phyloP scores from a whole-genome alignment of 768 basidiomycete species.

The Lactarius sp. region DNA sequence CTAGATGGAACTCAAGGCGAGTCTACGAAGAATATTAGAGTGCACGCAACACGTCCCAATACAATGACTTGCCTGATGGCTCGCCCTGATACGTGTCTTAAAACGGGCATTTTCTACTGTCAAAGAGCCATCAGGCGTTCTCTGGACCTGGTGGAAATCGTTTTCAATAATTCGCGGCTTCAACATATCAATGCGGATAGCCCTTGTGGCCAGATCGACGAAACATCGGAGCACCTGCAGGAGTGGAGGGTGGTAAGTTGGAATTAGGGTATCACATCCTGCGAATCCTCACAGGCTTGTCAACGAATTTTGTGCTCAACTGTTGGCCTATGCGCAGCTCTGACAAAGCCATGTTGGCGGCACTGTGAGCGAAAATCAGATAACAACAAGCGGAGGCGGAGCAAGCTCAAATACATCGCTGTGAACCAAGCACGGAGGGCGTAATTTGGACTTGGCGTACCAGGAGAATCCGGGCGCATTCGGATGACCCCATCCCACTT shows the following conservation, averaged over 20 bases:
- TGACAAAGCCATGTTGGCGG: not conserved
- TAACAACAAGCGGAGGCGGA: not conserved
- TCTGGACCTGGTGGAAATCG: slow-evolving; percentile 3
- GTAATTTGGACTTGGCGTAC: not conserved
- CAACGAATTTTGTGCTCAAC: not conserved
- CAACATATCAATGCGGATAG: not conserved
- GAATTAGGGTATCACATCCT: not conserved
- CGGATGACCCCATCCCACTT: slow-evolving; percentile 5
- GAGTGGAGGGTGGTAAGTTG: not conserved
- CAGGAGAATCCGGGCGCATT: not conserved
- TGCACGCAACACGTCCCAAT: not conserved
- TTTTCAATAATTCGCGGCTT: slow-evolving; percentile 6
- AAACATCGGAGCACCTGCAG: not conserved
- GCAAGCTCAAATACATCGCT: slow-evolving; percentile 7
- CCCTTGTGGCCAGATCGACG: not conserved
- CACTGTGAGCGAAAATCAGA: not conserved
- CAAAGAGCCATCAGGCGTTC: not conserved
- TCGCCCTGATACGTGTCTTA: slow-evolving; percentile 14
- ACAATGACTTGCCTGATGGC: not conserved
- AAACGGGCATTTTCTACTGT: slow-evolving; percentile 9
- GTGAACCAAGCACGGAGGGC: slow-evolving; percentile 21
- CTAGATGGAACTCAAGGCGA: not conserved
- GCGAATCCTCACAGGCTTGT: not conserved
- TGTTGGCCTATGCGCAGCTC: not conserved
- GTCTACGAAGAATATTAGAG: not conserved